These are phyloP conservation scores for Serendipita sp. DNA, from an alignment of 768 basidiomycete species.

Conservation along the genomic window DNA sequence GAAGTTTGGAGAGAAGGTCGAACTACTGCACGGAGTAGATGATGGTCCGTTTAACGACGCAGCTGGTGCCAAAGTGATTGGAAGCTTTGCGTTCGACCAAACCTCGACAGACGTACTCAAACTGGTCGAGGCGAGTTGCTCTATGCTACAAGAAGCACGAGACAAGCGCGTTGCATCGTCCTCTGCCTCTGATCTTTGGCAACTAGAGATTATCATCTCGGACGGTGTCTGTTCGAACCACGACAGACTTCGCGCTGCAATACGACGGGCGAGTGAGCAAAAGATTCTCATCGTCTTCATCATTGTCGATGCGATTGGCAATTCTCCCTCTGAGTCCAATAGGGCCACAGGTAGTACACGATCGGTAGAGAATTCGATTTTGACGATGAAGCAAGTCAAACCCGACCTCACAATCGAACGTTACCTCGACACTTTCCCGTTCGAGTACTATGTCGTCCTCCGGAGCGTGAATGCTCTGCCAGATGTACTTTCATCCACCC, in stretches of 20 bases:
- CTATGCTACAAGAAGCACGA: conserved; percentile 58
- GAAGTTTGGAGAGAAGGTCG: conserved; percentile 75
- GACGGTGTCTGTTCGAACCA: conserved; percentile 99
- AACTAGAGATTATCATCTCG: conserved; percentile 93
- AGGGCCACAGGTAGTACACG: too few relatives aligned
- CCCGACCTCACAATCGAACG: conserved; percentile 79
- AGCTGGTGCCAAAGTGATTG: conserved; percentile 64
- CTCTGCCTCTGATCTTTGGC: conserved; percentile 75
- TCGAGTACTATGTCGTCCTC: conserved; percentile 92
- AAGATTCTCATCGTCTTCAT: conserved; percentile 93
- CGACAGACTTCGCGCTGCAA: conserved; percentile 56
- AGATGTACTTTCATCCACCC: conserved; percentile 68
- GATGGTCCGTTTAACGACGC: conserved; percentile 65
- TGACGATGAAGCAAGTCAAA: conserved; percentile 77
- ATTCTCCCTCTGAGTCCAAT: not conserved
- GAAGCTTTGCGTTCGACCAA: conserved; percentile 79
- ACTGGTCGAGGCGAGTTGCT: conserved; percentile 63
- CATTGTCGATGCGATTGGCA: conserved; percentile 68
- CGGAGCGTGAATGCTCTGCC: conserved; percentile 82
- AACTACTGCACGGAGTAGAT: conserved; percentile 77
- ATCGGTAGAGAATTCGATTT: conserved; percentile 51
- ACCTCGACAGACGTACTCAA: conserved; percentile 72
- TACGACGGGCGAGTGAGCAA: conserved; percentile 77
- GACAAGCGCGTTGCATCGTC: conserved; percentile 40
- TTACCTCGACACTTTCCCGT: conserved; percentile 93